Base-by-base conservation (phyloP, 805 yeast species). In the Saccharomycopsis malanga region DNA sequence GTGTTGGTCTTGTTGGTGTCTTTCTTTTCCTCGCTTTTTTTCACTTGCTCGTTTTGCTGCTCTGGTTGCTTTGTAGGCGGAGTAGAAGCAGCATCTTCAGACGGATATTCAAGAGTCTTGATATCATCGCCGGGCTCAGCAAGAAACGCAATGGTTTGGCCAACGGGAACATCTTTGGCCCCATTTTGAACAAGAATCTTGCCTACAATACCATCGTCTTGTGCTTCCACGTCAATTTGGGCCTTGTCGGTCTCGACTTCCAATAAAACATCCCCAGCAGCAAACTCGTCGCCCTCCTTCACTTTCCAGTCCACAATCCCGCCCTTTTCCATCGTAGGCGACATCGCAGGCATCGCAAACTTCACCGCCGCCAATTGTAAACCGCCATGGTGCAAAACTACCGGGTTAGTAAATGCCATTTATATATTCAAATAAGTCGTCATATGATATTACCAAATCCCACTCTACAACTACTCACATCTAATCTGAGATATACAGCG, bases 281-380 rank as follows among this genome's bases (percentile, higher is more conserved):
- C 60, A 65, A 83, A 91, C 3, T 71, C 46, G 3, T 86, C 93
- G 24, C 87, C 87, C 42, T 74, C 82, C 63, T 88, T 81, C 58
- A 81, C 72, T 62, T 87, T 85, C 98, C 98, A 91, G 46, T 79
- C 73, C 10, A 87, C 86, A 54, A 91, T 76, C 4, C 95, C 96
- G 35, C 98, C 98, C 61, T 81, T 86, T 25, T 88, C 87, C 98
- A 91, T 91, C 4, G 98, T 91, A 37, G 98, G 98, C 4, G 97
- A 89, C 96, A 91, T 87, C 22, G 98, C 97, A 3, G 98, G 98
- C 98, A 91, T 91, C 45, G 72, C 80, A 68, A 87, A 87, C 32
- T 70, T 65, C 18, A 68, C 60, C 45, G 62, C 59, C 10, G 68
- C 70, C 44, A n/a, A n/a, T n/a, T n/a, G n/a, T n/a, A n/a, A n/a